Evolutionary conservation across 768 basidiomycete genomes (phyloP).

Genomic region (Candolleomyces eurysporus): DNA sequence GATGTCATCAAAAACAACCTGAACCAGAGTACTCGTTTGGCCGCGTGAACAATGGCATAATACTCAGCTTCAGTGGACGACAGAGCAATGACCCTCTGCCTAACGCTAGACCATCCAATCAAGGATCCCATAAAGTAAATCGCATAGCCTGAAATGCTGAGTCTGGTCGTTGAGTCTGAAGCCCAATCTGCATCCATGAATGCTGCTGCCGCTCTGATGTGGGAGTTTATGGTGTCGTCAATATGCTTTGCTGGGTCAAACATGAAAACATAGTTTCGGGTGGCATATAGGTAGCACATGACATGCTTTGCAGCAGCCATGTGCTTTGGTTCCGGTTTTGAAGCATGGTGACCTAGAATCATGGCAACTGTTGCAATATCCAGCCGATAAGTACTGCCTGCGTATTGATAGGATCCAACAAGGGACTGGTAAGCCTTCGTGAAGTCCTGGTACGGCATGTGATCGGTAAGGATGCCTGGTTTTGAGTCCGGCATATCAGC

Average conservation of each 20-base stretch:
- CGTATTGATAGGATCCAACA: slow-evolving; percentile 20
- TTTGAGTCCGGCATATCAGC: slow-evolving; percentile 14
- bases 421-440: slow-evolving; percentile 8
- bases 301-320: slow-evolving; percentile 25
- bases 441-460: not conserved
- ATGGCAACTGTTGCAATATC: slow-evolving; percentile 27
- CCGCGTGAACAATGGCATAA: slow-evolving; percentile 27
- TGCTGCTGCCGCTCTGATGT: not conserved
- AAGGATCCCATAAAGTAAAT: slow-evolving; percentile 25
- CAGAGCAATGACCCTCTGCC: slow-evolving; percentile 29
- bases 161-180: slow-evolving; percentile 15
- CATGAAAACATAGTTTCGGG: slow-evolving; percentile 14
- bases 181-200: slow-evolving; percentile 30
- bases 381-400: slow-evolving; percentile 25
- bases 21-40: slow-evolving; percentile 25
- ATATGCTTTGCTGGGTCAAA: slow-evolving; percentile 1
- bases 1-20: slow-evolving; percentile 16
- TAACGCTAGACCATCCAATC: slow-evolving; percentile 30
- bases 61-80: slow-evolving; percentile 39
- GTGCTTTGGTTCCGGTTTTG: slow-evolving; percentile 20
- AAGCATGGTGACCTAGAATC: slow-evolving; percentile 23
- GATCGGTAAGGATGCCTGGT: slow-evolving; percentile 11
- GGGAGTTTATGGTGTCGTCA: not conserved
- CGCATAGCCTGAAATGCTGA: slow-evolving; percentile 29
- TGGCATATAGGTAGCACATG: slow-evolving; percentile 25